These are phyloP conservation scores for Ophidiomyces ophidiicola DNA, from an alignment of 2,329 filamentous ascomycete genomes.

Conservation along the genomic window DNA sequence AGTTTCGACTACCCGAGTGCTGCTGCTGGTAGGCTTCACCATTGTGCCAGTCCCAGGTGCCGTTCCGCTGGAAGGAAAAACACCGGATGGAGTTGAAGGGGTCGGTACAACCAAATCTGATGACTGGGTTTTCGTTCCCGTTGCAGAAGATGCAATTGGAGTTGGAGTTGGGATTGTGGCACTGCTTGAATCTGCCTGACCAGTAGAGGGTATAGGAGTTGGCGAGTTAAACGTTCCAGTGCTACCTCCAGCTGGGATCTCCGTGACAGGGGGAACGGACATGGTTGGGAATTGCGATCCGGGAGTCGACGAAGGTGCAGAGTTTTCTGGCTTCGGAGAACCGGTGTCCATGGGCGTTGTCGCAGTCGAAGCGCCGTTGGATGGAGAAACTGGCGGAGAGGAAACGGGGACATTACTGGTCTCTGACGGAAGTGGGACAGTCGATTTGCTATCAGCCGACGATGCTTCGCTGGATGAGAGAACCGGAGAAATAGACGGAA, in stretches of 20 bases:
- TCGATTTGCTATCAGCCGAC: no score
- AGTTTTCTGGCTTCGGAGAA: neutral
- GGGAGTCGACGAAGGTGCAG: neutral
- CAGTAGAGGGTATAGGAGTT: neutral
- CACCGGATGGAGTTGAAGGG: constrained; percentile 10
- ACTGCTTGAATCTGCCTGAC: neutral
- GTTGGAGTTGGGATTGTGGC: neutral
- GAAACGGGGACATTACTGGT: no score
- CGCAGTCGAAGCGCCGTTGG: neutral
- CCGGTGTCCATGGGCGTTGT: neutral
- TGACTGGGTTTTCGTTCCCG: constrained; percentile 1
- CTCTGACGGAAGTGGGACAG: no score
- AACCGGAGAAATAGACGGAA: neutral
- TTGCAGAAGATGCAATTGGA: neutral
- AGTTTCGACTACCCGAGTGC: neutral
- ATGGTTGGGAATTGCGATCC: constrained; percentile 9
- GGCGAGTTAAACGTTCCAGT: neutral
- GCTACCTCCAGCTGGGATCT: constrained; percentile 3
- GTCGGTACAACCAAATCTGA: neutral
- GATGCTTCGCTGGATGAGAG: neutral
- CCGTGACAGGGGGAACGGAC: constrained; percentile 7
- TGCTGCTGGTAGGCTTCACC: neutral
- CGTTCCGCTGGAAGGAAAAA: constrained; percentile 12
- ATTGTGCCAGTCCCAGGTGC: constrained; percentile 8
- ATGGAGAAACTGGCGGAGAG: neutral